Evolutionary conservation across 257 asterid genomes (phyloP).

Genomic region (Salvia hispanica): DNA sequence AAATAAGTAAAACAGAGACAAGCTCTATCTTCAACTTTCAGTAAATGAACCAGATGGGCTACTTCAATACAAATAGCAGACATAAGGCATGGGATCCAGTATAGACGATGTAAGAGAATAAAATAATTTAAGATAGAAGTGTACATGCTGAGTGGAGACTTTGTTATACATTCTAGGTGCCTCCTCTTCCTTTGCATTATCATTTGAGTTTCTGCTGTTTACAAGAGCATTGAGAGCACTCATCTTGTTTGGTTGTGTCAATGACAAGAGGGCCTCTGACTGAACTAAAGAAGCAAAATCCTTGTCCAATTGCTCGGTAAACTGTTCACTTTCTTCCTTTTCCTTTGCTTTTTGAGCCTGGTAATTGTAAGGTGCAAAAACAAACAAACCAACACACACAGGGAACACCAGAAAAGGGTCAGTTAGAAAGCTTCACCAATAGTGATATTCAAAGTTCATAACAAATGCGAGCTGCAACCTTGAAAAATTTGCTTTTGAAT

Average conservation of each 20-base stretch:
- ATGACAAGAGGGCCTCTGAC: constrained; percentile 70
- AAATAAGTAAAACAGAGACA: background rate
- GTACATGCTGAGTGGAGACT: constrained; percentile 51
- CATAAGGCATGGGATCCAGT: background rate
- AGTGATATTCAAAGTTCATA: constrained; percentile 20
- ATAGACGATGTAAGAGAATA: background rate
- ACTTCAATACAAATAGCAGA: constrained; percentile 3
- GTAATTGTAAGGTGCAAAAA: background rate
- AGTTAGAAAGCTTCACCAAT: constrained; percentile 21
- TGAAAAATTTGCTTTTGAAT: constrained; percentile 85
- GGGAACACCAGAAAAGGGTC: background rate
- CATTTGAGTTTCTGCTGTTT: constrained; percentile 48
- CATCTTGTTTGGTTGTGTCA: constrained; percentile 80
- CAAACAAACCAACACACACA: constrained; percentile 23
- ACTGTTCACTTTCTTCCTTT: constrained; percentile 79
- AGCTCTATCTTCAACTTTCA: background rate
- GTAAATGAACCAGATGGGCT: constrained; percentile 8
- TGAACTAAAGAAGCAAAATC: constrained; percentile 71
- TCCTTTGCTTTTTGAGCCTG: constrained; percentile 98
- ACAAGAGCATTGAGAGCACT: constrained; percentile 69
- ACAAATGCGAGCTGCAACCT: constrained; percentile 50
- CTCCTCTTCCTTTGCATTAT: constrained; percentile 47
- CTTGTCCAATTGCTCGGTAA: constrained; percentile 74
- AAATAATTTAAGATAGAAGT: background rate
- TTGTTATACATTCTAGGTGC: constrained; percentile 36